These are phyloP conservation scores for Pseudopithomyces chartarum DNA, from an alignment of 2,329 filamentous ascomycete genomes.

Conservation along the genomic window DNA sequence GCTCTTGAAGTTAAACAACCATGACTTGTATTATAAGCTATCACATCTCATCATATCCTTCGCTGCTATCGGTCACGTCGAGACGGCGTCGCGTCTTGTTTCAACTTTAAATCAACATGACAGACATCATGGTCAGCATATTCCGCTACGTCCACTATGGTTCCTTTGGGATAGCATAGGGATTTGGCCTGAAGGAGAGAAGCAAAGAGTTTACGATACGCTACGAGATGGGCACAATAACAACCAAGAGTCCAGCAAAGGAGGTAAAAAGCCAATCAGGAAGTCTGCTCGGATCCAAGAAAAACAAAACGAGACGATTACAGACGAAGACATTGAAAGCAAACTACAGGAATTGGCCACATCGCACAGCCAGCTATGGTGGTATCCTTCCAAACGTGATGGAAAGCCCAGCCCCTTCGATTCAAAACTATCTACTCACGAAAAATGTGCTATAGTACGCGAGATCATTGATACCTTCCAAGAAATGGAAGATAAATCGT, in stretches of 20 bases:
- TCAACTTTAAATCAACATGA: constrained; percentile 10
- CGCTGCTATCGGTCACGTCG: constrained; percentile 8
- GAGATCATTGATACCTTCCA: not conserved
- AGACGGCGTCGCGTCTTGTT: constrained; percentile 6
- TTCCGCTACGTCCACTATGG: constrained; percentile 8
- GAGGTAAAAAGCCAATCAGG: not conserved
- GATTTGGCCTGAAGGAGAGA: constrained; percentile 13
- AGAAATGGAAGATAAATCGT: not conserved
- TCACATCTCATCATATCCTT: constrained; percentile 6
- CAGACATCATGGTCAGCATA: not conserved
- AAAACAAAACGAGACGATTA: not conserved
- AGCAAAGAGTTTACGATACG: not conserved
- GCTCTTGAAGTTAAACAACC: not conserved
- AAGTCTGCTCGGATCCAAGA: constrained; percentile 1
- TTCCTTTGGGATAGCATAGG: constrained; percentile 9
- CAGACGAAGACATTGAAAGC: not conserved
- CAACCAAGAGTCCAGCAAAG: not conserved
- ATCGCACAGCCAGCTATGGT: not conserved
- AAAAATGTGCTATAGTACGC: not conserved
- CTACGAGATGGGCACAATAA: not conserved
- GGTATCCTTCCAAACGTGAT: not conserved
- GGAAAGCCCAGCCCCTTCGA: not conserved
- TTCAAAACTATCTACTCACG: not conserved
- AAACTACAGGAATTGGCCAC: not conserved
- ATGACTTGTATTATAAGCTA: not conserved